These are phyloP conservation scores for Colletotrichum scovillei DNA, from an alignment of 2,329 filamentous ascomycete genomes.

Conservation along the genomic window DNA sequence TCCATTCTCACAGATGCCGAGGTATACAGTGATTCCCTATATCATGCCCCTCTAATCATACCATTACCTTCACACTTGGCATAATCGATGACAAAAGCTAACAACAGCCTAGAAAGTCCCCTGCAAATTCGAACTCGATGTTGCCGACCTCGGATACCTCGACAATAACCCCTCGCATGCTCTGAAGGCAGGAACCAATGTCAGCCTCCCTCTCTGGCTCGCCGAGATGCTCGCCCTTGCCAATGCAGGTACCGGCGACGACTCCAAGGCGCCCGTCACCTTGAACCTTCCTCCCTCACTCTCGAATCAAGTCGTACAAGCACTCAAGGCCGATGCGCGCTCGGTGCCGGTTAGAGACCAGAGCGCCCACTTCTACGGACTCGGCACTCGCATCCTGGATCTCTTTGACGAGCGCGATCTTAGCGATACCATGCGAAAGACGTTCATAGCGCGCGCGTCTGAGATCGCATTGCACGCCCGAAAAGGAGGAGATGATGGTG, in stretches of 20 bases:
- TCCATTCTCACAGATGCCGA: slow-evolving; percentile 88
- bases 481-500: slow-evolving; percentile 77
- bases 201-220: slow-evolving; percentile 92
- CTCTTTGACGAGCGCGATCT: slow-evolving; percentile 86
- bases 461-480: slow-evolving; percentile 91
- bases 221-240: slow-evolving; percentile 90
- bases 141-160: slow-evolving; percentile 88
- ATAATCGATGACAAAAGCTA: background rate
- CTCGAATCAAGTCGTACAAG: slow-evolving; percentile 83
- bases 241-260: slow-evolving; percentile 51
- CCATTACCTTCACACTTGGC: background rate
- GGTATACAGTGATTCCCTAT: slow-evolving; percentile 54
- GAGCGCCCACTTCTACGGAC: slow-evolving; percentile 87
- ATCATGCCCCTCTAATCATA: background rate
- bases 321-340: slow-evolving; percentile 88
- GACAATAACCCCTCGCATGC: slow-evolving; percentile 79
- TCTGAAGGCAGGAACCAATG: slow-evolving; percentile 82
- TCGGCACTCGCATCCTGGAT: slow-evolving; percentile 88
- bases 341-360: slow-evolving; percentile 86
- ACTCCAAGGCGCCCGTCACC: slow-evolving; percentile 72
- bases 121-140: slow-evolving; percentile 92
- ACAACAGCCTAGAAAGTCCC: slow-evolving; percentile 81
- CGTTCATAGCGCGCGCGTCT: slow-evolving; percentile 82
- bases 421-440: slow-evolving; percentile 79
- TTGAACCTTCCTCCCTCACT: slow-evolving; percentile 86